Evolutionary conservation across 805 yeast species (phyloP), one percentile per base, ranked within the genome.

Genomic region (Dipodascopsis uninucleata): DNA sequence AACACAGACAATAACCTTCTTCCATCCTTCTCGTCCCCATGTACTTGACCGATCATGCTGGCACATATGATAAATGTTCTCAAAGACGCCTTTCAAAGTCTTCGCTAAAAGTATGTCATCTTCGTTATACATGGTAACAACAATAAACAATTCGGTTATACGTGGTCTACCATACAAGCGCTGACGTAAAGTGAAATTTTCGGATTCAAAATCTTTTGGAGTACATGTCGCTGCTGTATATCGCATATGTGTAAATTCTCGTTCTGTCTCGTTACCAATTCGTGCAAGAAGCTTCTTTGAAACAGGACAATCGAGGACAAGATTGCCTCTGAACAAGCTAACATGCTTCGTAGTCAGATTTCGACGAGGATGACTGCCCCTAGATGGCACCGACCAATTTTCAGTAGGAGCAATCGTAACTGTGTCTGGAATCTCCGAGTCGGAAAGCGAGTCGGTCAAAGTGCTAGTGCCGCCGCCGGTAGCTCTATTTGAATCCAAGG

Each of bases 1-100:
- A 24, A 90, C 77, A 55, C 86, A 78, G 16, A 93, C 93, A 8
- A 87, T 96, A 26, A 90, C 79, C 60, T 87, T 90, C 57, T 89
- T 87, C 97, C 97, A 90, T 0, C 95, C 79, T 46, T 86, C 95
- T 34, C 79, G 79, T n/a, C 97, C 97, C 98, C 98, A 90, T 1
- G 79, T 75, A 10, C 77, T 75, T 1, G 85, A 78, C 17, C 71
- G 63, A 50, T 79, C 75, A 25, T 81, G 71, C 49, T 84, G 75
- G 41, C 79, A 75, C 59, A 93, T 71, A 62, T 88, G 81, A 52
- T 78, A 74, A 53, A 90, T 82, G 63, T 93, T 90, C 47, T 85
- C 85, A 69, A 90, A 86, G 9, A 87, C 85, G 55, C 97, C 97
- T 61, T 85, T 85, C 55, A 90, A 71, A 3, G 97, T 89, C 57